Percentiles rank a stretch among this genome's conserved stretches.
Evolutionary conservation across 352 stramenopile genomes (phyloP).

Genomic region (Discostella stelligera): DNA sequence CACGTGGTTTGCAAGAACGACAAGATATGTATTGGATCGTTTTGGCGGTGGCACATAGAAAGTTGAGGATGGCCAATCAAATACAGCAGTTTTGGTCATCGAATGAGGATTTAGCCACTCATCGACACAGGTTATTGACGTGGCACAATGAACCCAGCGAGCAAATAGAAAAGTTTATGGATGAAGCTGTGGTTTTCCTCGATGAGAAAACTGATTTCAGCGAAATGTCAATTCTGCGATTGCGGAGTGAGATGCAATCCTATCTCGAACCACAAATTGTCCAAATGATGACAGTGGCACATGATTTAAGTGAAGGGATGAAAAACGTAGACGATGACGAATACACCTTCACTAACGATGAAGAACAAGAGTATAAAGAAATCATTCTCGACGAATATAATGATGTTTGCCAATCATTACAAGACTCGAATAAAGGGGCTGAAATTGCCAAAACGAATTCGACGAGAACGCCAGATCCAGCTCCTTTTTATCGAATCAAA

Average conservation of each 20-base stretch:
- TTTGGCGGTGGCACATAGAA: constrained; percentile 38
- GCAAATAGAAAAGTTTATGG: constrained; percentile 28
- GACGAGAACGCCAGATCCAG: constrained; percentile 15
- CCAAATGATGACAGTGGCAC: constrained; percentile 52
- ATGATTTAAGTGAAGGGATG: constrained; percentile 51
- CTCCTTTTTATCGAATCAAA: constrained; percentile 56
- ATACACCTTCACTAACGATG: constrained; percentile 30
- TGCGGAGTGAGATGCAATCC: constrained; percentile 61
- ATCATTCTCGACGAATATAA: constrained; percentile 42
- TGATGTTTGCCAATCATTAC: constrained; percentile 21
- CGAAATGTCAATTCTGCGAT: constrained; percentile 53
- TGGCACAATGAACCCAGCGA: constrained; percentile 33
- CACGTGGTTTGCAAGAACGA: constrained; percentile 59
- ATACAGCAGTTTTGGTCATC: not conserved
- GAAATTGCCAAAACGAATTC: not conserved
- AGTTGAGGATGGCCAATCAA: constrained; percentile 34
- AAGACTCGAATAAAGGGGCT: constrained; percentile 12
- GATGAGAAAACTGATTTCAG: constrained; percentile 55
- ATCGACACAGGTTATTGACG: not conserved
- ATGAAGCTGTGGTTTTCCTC: constrained; percentile 45
- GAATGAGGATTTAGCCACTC: not conserved
- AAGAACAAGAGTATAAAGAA: constrained; percentile 33
- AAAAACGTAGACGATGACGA: constrained; percentile 14
- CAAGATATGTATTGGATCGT: constrained; percentile 53
- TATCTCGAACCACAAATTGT: constrained; percentile 57